Percentiles rank a stretch among this genome's conserved stretches.
Conservation (phyloP, 192 early-diverging fungal species). For the Gaertneriomyces semiglobifer region DNA sequence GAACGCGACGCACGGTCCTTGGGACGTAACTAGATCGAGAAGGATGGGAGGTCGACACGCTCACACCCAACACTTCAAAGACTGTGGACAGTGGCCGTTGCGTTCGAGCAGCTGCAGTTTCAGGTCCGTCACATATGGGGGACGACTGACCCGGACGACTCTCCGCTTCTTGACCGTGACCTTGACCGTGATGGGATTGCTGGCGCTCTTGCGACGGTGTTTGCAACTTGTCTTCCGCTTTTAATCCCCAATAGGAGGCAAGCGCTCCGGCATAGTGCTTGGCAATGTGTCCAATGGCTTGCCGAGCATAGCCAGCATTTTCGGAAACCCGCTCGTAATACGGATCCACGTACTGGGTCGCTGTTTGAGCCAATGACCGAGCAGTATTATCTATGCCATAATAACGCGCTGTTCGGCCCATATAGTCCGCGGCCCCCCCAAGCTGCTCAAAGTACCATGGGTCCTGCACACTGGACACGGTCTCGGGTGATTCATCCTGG, state of each 20-base stretch:
- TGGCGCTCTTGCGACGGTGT: neutral
- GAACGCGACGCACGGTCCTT: too few relatives aligned
- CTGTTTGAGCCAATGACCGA: conserved; percentile 25
- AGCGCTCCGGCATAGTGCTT: neutral
- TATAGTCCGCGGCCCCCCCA: conserved; percentile 39
- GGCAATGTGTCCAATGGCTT: neutral
- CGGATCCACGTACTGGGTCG: conserved; percentile 25
- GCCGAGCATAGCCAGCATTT: neutral
- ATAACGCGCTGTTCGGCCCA: conserved; percentile 36
- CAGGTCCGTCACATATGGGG: neutral
- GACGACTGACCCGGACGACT: too few relatives aligned
- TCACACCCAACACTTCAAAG: conserved; percentile 10
- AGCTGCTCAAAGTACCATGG: conserved; percentile 26
- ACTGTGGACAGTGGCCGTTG: neutral
- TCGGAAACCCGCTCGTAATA: conserved; percentile 57
- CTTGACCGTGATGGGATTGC: neutral
- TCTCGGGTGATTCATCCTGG: neutral
- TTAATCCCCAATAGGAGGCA: neutral
- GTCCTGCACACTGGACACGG: neutral
- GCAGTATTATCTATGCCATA: conserved; percentile 43
- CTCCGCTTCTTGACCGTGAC: neutral
- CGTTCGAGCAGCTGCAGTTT: neutral
- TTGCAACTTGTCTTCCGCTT: neutral
- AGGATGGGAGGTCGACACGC: conserved; percentile 2
- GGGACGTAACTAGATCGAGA: too few relatives aligned